Base-by-base conservation (phyloP, 768 basidiomycete genomes). In the Amanita pseudoporphyria region DNA sequence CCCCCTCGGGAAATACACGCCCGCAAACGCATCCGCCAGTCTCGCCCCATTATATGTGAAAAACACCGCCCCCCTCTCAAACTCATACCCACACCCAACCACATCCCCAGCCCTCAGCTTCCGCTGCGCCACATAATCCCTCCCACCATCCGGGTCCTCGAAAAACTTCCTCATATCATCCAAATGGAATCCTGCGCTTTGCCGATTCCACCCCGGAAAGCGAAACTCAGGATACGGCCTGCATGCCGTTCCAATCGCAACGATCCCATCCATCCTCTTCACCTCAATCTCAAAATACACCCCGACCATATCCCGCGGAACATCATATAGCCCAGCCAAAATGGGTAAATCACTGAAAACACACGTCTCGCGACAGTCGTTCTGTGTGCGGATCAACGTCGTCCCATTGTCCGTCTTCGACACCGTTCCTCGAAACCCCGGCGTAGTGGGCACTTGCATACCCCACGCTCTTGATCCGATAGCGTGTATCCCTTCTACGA, bases 111-210 rank as follows among this genome's bases (percentile, higher is more conserved):
- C 56, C 1, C 46, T 57, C 44, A 77, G 65, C 45, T 54, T 62
- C 21, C 53, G 58, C 21, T 32, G 52, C 12, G 61, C 58, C 35
- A 62, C 63, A 61, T 77, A 84, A 56, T 81, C 77, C 1, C 78
- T 73, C 9, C 82, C 83, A 14, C 82, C 83, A 40, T 77, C 68
- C 1, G 79, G 65, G 57, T 82, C 80, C 56, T 84, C 82, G 52
- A 79, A 84, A 69, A 84, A 85, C 62, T 84, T 85, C 59, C 79
- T 73, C 58, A 81, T 66, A 63, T 85, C 83, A 58, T 85, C 84
- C 30, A 85, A 71, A 55, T 85, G 83, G 22, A 83, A 65, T 1
- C 73, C 82, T 1, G 77, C 77, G 47, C 82, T 82, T 36, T 75
- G 66, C 42, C 82, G 66, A 57, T 86, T 80, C 84, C 84, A 85